Conservation (phyloP, 2,329 filamentous ascomycete species). For the Colletotrichum sp. region DNA sequence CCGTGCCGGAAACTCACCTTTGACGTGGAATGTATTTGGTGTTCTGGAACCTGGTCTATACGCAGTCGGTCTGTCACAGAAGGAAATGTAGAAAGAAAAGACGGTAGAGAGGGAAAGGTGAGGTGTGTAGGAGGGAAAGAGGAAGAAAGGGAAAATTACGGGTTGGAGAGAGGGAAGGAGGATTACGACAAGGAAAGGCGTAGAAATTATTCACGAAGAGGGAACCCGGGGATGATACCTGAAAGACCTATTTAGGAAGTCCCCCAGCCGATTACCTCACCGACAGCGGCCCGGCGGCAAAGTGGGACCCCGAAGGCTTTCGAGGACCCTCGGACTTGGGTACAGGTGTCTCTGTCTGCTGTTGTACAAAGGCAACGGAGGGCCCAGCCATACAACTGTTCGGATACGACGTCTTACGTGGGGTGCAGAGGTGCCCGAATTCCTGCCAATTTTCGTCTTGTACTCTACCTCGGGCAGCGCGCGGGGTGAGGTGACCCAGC, state of each 20-base stretch:
- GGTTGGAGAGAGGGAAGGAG: neutral
- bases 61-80: neutral
- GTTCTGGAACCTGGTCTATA: neutral
- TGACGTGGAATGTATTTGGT: neutral
- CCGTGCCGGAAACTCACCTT: neutral
- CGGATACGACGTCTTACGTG: neutral
- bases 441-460: neutral
- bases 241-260: conserved; percentile 20
- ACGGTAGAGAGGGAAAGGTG: neutral
- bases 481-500: neutral
- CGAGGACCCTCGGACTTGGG: neutral
- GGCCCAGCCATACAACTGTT: neutral
- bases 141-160: neutral
- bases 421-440: neutral
- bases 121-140: neutral
- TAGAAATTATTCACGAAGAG: neutral
- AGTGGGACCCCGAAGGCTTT: conserved; percentile 3
- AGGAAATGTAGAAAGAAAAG: neutral
- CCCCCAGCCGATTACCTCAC: conserved; percentile 19
- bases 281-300: conserved; percentile 19
- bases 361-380: neutral
- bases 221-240: conserved; percentile 21
- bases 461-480: neutral
- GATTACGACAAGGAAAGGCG: neutral
- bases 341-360: neutral